These are phyloP conservation scores for Keithomyces neogunnii DNA, from an alignment of 2,329 filamentous ascomycete genomes.

Conservation along the genomic window DNA sequence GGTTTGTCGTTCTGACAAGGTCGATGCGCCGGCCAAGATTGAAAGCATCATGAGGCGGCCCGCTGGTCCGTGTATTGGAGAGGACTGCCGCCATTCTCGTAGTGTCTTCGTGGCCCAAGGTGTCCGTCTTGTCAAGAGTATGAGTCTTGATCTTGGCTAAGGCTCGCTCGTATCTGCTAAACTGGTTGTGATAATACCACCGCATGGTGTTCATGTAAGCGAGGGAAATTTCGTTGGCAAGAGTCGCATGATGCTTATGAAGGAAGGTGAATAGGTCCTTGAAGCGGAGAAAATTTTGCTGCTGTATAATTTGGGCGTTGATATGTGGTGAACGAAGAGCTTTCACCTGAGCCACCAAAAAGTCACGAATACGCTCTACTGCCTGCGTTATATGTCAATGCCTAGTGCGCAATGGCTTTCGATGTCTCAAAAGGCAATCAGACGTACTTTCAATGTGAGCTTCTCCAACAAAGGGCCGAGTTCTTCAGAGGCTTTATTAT, in stretches of 20 bases:
- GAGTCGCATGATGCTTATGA: constrained; percentile 67
- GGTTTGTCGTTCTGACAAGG: constrained; percentile 63
- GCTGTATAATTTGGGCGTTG: constrained; percentile 94
- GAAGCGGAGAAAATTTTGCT: constrained; percentile 81
- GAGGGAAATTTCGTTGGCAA: constrained; percentile 82
- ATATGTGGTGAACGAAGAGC: constrained; percentile 89
- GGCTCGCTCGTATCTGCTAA: constrained; percentile 76
- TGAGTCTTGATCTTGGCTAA: constrained; percentile 81
- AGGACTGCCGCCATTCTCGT: constrained; percentile 55
- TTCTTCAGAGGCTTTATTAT: constrained; percentile 72
- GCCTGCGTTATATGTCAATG: constrained; percentile 41
- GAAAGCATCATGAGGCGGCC: constrained; percentile 74
- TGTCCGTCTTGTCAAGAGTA: constrained; percentile 71
- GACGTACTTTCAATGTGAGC: constrained; percentile 64
- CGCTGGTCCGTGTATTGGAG: constrained; percentile 35
- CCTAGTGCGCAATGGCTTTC: neutral
- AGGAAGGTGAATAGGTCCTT: constrained; percentile 85
- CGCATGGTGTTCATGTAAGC: constrained; percentile 98
- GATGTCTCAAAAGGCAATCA: neutral
- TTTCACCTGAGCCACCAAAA: constrained; percentile 90
- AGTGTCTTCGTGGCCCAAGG: constrained; percentile 70
- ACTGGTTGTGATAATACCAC: constrained; percentile 94
- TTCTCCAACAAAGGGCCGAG: constrained; percentile 78
- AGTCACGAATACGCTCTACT: constrained; percentile 89
- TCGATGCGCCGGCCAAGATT: constrained; percentile 82